These are phyloP conservation scores for Hericium erinaceus DNA, from an alignment of 768 basidiomycete genomes.

Conservation along the genomic window DNA sequence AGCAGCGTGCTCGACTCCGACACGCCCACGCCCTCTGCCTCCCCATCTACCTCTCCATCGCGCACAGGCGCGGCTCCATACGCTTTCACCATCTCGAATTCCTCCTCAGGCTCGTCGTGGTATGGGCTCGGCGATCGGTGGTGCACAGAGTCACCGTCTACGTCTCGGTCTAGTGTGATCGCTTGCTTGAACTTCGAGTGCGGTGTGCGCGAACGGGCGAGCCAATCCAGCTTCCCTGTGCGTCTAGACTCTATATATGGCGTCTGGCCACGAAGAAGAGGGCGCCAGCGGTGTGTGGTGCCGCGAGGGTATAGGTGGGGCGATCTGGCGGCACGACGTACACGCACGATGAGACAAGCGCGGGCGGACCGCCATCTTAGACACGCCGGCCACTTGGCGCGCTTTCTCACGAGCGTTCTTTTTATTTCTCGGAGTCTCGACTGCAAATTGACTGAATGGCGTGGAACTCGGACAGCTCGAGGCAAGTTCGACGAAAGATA, in stretches of 20 bases:
- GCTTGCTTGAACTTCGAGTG: neutral
- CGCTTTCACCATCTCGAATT: constrained; percentile 57
- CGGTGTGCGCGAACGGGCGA: neutral
- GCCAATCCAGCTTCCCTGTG: neutral
- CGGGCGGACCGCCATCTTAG: no score
- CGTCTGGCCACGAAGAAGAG: neutral
- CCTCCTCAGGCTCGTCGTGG: constrained; percentile 10
- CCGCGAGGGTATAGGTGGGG: neutral
- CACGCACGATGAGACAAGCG: no score
- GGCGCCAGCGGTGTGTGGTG: neutral
- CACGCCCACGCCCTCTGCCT: constrained; percentile 21
- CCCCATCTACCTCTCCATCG: constrained; percentile 18
- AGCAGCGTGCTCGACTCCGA: constrained; percentile 57
- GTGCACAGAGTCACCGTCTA: neutral
- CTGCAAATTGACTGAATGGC: no score
- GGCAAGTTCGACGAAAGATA: no score
- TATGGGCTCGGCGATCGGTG: neutral
- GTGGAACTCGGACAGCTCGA: no score
- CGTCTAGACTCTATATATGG: neutral
- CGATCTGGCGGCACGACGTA: neutral
- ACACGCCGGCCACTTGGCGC: no score
- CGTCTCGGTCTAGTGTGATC: neutral
- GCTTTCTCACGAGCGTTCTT: no score
- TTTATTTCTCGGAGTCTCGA: no score
- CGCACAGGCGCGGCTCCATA: constrained; percentile 48